Conservation (phyloP, 2,329 filamentous ascomycete genomes). For the Biscogniauxia marginata region DNA sequence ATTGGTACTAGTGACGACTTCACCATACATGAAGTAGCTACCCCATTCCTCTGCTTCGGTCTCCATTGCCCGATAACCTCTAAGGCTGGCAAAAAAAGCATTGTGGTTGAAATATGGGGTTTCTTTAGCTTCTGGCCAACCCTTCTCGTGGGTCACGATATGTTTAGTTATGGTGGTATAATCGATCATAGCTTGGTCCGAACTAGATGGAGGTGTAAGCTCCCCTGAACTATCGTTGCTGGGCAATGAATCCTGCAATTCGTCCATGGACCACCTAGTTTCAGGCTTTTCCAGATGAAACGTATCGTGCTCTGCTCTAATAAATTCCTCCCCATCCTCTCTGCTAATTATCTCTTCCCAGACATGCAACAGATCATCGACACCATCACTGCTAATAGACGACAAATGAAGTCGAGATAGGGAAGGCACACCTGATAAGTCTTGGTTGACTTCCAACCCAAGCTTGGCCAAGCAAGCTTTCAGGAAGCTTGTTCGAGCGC, state of each 20-base stretch:
- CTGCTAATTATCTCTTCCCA: conserved; percentile 67
- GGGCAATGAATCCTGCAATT: conserved; percentile 53
- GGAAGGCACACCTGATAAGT: conserved; percentile 68
- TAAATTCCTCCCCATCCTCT: conserved; percentile 66
- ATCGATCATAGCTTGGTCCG: conserved; percentile 64
- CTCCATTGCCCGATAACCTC: conserved; percentile 60
- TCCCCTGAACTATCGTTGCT: conserved; percentile 30
- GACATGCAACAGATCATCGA: conserved; percentile 65
- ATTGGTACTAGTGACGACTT: conserved; percentile 92
- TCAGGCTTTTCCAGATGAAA: conserved; percentile 73
- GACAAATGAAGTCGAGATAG: conserved; percentile 83
- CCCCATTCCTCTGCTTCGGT: conserved; percentile 68
- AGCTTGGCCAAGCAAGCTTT: conserved; percentile 78
- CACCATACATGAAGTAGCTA: conserved; percentile 76
- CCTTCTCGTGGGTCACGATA: conserved; percentile 68
- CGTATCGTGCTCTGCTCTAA: conserved; percentile 78
- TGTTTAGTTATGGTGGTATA: conserved; percentile 72
- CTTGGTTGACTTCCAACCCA: conserved; percentile 73
- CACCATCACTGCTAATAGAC: conserved; percentile 60
- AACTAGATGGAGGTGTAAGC: conserved; percentile 22
- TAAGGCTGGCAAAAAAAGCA: conserved; percentile 71
- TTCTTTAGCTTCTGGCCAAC: conserved; percentile 65
- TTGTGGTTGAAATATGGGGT: conserved; percentile 87
- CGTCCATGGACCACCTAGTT: conserved; percentile 57
- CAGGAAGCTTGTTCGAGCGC: conserved; percentile 69